A percentile compares a stretch with the other conserved stretches of the same genome.
Conservation (phyloP, 257 asterid species). For the Nicotiana otophora region DNA sequence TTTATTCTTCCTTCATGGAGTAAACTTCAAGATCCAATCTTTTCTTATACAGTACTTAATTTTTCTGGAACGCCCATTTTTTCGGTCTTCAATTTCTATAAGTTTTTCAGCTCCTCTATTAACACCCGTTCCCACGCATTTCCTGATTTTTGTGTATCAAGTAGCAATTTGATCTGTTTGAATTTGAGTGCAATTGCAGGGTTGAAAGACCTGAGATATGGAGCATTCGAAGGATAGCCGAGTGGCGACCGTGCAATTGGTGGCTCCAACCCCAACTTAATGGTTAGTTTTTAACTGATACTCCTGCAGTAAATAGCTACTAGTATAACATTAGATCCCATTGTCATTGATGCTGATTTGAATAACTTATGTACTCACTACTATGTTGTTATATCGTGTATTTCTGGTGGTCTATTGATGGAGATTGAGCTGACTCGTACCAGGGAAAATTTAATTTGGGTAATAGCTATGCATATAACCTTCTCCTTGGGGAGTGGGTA, state of each 20-base stretch:
- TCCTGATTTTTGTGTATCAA: neutral
- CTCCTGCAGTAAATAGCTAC: neutral
- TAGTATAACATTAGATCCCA: neutral
- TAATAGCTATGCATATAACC: neutral
- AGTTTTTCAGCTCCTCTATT: neutral
- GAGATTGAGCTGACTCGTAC: neutral
- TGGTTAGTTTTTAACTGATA: constrained; percentile 38
- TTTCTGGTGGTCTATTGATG: neutral
- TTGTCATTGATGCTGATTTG: neutral
- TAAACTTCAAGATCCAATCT: neutral
- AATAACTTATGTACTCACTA: neutral
- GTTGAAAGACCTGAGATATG: constrained; percentile 63
- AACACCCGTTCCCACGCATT: neutral
- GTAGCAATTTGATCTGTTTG: constrained; percentile 3
- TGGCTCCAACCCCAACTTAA: constrained; percentile 60
- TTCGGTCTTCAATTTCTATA: neutral
- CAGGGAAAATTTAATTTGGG: neutral
- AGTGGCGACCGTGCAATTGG: constrained; percentile 96
- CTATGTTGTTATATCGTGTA: neutral
- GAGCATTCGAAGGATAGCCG: constrained; percentile 66
- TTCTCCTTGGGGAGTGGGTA: neutral
- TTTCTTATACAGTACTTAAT: neutral
- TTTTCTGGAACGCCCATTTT: neutral
- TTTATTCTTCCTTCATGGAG: neutral
- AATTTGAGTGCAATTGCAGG: constrained; percentile 28